Percentiles rank a stretch among this genome's conserved stretches.
phyloP scores from a whole-genome alignment of 176 grass and related monocot genomes.

The Rhynchospora breviuscula region DNA sequence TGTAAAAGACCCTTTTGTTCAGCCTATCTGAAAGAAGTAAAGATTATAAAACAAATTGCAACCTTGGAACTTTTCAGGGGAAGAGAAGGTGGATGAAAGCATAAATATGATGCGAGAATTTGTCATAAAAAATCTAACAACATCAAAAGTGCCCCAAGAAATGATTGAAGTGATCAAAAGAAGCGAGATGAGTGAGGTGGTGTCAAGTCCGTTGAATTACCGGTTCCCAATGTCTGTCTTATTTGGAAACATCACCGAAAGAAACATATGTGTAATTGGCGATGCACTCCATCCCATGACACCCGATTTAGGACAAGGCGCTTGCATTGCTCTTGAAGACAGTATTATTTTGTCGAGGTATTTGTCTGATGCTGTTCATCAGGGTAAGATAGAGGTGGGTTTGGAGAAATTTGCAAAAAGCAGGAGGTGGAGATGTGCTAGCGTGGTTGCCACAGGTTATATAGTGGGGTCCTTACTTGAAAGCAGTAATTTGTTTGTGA shows the following conservation, averaged over 20 bases:
- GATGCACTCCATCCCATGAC: conserved; percentile 91
- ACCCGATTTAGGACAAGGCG: conserved; percentile 71
- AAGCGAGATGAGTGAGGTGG: conserved; percentile 46
- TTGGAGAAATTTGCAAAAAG: conserved; percentile 37
- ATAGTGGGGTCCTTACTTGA: conserved; percentile 36
- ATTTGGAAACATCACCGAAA: conserved; percentile 33
- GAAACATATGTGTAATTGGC: conserved; percentile 56
- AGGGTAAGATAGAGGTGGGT: conserved; percentile 20
- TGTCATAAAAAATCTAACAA: conserved; percentile 29
- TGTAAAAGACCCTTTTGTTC: background rate
- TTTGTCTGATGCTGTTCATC: conserved; percentile 36
- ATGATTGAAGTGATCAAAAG: conserved; percentile 27
- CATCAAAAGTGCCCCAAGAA: conserved; percentile 24
- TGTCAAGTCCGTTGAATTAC: conserved; percentile 43
- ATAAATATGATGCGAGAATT: conserved; percentile 33
- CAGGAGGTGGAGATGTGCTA: conserved; percentile 54
- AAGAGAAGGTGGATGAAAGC: conserved; percentile 34
- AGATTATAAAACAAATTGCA: background rate
- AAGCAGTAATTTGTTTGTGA: conserved; percentile 17
- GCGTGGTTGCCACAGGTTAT: conserved; percentile 25
- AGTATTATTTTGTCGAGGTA: conserved; percentile 38
- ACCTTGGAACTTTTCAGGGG: background rate
- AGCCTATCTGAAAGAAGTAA: background rate
- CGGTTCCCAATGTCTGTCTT: conserved; percentile 44
- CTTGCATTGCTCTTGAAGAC: conserved; percentile 65